Conservation (phyloP, 2,329 filamentous ascomycete species). For the Diplodia scrobiculata region DNA sequence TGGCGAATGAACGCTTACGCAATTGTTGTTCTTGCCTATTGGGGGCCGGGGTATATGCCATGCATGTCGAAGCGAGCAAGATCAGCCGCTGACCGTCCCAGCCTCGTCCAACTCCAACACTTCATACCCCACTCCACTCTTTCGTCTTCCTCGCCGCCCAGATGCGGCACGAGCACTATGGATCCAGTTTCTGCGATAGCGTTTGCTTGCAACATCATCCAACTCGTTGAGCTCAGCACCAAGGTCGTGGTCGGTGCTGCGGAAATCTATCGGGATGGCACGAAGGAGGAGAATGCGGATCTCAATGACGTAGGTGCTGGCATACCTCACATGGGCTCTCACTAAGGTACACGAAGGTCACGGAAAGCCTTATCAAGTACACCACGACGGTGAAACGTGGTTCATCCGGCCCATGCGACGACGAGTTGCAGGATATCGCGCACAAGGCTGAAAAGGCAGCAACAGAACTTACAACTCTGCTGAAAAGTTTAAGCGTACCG, state of each 20-base stretch:
- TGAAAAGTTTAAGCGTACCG: not conserved
- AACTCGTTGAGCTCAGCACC: not conserved
- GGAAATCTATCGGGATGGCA: not conserved
- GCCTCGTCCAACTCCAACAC: not conserved
- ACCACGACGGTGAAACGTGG: not conserved
- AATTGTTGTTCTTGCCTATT: too few species aligned
- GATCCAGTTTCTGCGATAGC: not conserved
- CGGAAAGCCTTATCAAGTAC: not conserved
- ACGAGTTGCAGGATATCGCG: not conserved
- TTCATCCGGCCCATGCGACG: not conserved
- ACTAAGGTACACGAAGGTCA: not conserved
- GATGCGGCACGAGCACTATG: not conserved
- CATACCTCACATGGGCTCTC: too few species aligned
- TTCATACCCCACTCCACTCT: too few species aligned
- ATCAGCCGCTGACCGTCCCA: not conserved
- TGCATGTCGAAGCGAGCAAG: not conserved
- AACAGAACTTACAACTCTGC: not conserved
- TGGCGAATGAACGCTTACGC: not conserved
- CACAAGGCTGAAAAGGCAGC: not conserved
- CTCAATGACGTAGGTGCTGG: not conserved
- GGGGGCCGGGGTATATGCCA: too few species aligned
- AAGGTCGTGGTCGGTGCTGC: not conserved
- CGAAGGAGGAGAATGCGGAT: not conserved
- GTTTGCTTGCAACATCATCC: not conserved
- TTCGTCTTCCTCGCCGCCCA: not conserved